Percentiles rank a stretch among this genome's conserved stretches.
Evolutionary conservation across 176 grass and related monocot genomes (phyloP).

Genomic region (Alopecurus myosuroides): DNA sequence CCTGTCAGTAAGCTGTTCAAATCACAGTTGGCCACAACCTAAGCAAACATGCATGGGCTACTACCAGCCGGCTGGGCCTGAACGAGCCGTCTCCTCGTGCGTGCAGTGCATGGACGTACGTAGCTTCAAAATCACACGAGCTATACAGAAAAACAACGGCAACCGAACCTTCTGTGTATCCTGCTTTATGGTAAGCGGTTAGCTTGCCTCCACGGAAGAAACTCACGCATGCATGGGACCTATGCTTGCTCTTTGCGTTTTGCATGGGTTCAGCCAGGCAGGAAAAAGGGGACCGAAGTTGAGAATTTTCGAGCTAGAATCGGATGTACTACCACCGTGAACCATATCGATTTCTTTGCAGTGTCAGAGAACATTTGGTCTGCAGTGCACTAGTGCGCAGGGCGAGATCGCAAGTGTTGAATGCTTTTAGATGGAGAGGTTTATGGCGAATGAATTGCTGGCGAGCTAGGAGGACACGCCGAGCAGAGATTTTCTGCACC

Average conservation of each 20-base stretch:
- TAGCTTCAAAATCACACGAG: not conserved
- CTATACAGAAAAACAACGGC: not conserved
- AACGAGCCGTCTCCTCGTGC: not conserved
- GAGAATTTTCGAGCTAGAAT: not conserved
- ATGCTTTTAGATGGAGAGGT: slow-evolving; percentile 22
- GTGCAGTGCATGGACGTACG: not conserved
- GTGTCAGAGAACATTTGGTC: not conserved
- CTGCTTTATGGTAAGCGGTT: too few relatives aligned
- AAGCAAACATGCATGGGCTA: not conserved
- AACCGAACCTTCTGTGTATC: not conserved
- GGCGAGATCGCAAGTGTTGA: not conserved
- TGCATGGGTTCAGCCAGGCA: slow-evolving; percentile 13
- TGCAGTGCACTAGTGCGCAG: not conserved
- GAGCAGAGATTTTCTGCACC: not conserved
- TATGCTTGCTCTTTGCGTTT: slow-evolving; percentile 12
- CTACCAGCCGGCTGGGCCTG: not conserved
- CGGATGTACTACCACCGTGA: not conserved
- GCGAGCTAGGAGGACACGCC: not conserved
- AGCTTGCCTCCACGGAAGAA: slow-evolving; percentile 41
- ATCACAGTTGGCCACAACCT: slow-evolving; percentile 18
- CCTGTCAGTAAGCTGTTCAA: slow-evolving; percentile 10
- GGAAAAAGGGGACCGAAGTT: not conserved
- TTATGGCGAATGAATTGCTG: not conserved
- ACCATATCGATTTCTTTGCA: not conserved
- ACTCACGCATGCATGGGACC: not conserved